These are phyloP conservation scores for Hydrangea macrophylla DNA, from an alignment of 148 eudicot species.

Conservation along the genomic window DNA sequence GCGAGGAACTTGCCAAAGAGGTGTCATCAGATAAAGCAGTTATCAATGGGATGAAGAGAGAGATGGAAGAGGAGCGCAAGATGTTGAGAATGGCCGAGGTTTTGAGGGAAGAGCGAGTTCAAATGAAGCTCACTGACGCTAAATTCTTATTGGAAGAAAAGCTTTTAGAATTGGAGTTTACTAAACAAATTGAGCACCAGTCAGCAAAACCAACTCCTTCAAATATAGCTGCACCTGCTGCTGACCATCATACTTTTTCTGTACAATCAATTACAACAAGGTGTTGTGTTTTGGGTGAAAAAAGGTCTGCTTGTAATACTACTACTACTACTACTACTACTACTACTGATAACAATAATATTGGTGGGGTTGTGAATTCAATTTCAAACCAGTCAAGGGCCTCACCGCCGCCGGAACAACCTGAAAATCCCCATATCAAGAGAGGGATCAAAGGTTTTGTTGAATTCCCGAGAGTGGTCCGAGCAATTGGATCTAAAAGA, in stretches of 20 bases:
- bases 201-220: neutral
- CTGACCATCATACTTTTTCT: neutral
- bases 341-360: neutral
- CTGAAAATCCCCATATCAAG: constrained; percentile 66
- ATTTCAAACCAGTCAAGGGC: constrained; percentile 26
- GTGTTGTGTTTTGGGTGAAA: constrained; percentile 11
- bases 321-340: too few relatives aligned
- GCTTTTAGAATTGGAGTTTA: constrained; percentile 27
- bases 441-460: constrained; percentile 70
- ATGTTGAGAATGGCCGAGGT: constrained; percentile 70
- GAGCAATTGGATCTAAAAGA: constrained; percentile 48
- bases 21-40: constrained; percentile 33
- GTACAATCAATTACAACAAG: constrained; percentile 1
- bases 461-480: constrained; percentile 51
- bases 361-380: neutral
- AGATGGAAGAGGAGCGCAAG: constrained; percentile 62
- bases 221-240: too few relatives aligned
- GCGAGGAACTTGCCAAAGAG: constrained; percentile 50
- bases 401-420: constrained; percentile 46
- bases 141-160: constrained; percentile 48
- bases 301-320: constrained; percentile 13
- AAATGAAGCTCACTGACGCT: constrained; percentile 69
- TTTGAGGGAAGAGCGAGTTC: constrained; percentile 65
- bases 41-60: constrained; percentile 36
- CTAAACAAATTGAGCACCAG: constrained; percentile 8